Evolutionary conservation across 192 early-diverging fungal genomes (phyloP).

Genomic region (Linnemannia schmuckeri): DNA sequence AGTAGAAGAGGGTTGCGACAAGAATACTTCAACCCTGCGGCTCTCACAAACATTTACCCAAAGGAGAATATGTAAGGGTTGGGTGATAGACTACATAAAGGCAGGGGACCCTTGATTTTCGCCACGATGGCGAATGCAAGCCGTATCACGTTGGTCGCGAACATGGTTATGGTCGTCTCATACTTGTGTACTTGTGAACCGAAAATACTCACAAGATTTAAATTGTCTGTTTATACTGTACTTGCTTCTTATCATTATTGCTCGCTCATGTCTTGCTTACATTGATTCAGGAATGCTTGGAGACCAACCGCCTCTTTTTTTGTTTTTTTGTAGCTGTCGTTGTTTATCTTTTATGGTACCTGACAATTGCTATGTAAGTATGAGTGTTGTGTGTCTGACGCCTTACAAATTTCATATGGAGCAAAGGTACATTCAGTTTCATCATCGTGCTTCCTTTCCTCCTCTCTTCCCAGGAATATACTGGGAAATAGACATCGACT

Average conservation of each 20-base stretch:
- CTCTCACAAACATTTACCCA: not conserved
- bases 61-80: not conserved
- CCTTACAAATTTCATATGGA: not conserved
- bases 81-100: not conserved
- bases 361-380: not conserved
- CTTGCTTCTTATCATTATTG: not conserved
- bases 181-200: not conserved
- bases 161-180: no score
- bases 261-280: not conserved
- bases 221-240: not conserved
- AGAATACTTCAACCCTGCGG: not conserved
- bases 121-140: no score
- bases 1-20: not conserved
- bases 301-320: not conserved
- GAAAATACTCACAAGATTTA: not conserved
- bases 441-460: not conserved
- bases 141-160: no score
- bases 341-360: not conserved
- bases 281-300: constrained; percentile 5
- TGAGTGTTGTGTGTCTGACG: not conserved
- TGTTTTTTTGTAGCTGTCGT: not conserved
- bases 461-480: not conserved
- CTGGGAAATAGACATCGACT: not conserved
- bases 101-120: no score
- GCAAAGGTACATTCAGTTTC: not conserved